A percentile compares a stretch with the other conserved stretches of the same genome.
These are phyloP conservation scores for Melampsora larici-populina DNA, from an alignment of 1,284 basidiomycete species.

Conservation along the genomic window DNA sequence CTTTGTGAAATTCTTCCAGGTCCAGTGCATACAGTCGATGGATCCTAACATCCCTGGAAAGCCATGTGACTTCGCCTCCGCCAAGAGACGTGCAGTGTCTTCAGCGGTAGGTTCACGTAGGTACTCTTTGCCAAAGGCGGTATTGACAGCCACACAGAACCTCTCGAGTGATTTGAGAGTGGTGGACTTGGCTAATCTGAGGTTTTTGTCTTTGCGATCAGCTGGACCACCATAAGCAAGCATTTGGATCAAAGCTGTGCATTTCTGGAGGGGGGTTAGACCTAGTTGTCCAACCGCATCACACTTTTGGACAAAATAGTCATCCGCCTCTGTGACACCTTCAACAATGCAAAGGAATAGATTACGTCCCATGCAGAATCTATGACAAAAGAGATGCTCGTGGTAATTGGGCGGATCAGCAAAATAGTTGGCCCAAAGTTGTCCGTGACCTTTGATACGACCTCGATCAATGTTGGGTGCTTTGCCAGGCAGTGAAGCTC, in stretches of 20 bases:
- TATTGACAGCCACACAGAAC: neutral
- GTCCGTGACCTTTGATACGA: neutral
- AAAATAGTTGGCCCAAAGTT: neutral
- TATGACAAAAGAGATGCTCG: neutral
- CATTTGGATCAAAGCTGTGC: neutral
- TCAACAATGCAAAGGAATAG: neutral
- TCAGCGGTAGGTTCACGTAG: neutral
- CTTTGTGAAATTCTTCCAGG: constrained; percentile 21
- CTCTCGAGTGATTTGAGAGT: neutral
- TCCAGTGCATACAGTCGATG: constrained; percentile 17
- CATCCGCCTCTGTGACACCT: neutral
- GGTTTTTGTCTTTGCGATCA: neutral
- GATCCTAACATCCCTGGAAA: constrained; percentile 21
- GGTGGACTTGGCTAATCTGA: neutral
- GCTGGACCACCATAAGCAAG: constrained; percentile 9
- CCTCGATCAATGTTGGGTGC: neutral
- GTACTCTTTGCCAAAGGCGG: neutral
- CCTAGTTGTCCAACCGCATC: neutral
- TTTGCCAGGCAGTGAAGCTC: neutral
- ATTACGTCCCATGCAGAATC: neutral
- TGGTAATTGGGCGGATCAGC: neutral
- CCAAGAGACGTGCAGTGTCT: neutral
- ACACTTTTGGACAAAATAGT: neutral
- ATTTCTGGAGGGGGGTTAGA: neutral
- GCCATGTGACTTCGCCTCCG: neutral